Evolutionary conservation across 2,329 filamentous ascomycete species (phyloP).

Genomic region (Clathrospora elynae): DNA sequence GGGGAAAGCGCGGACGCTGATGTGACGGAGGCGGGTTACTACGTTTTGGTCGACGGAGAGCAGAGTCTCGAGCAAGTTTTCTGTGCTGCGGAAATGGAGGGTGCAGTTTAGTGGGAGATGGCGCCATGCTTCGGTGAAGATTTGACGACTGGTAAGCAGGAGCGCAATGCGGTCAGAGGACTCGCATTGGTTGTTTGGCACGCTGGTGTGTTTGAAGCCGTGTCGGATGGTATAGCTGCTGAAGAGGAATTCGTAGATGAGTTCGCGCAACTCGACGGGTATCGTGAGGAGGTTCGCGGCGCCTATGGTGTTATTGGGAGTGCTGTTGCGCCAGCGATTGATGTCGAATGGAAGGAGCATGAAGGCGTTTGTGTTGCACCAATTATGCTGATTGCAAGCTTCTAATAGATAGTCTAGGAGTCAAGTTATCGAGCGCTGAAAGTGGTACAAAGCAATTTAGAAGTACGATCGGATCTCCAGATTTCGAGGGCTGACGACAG

Average conservation of each 20-base stretch:
- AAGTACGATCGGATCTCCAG: constrained; percentile 5
- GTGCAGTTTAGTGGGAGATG: constrained; percentile 39
- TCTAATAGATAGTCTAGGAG: too few relatives aligned
- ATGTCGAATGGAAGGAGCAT: constrained; percentile 11
- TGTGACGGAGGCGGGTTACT: constrained; percentile 39
- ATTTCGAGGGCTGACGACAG: constrained; percentile 8
- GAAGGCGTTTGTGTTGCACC: too few relatives aligned
- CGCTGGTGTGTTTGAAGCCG: constrained; percentile 30
- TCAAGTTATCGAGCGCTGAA: neutral
- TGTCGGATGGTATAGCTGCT: constrained; percentile 36
- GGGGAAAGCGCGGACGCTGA: constrained; percentile 40
- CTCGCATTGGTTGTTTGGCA: constrained; percentile 1
- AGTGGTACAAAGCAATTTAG: constrained; percentile 4
- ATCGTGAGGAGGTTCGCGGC: constrained; percentile 36
- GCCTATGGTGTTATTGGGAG: constrained; percentile 15
- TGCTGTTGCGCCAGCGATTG: constrained; percentile 12
- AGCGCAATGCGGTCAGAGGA: constrained; percentile 36
- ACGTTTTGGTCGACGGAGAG: constrained; percentile 38
- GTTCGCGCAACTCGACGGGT: constrained; percentile 41
- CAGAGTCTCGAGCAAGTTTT: constrained; percentile 41
- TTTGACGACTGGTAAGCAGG: constrained; percentile 38
- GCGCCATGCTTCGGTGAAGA: constrained; percentile 40
- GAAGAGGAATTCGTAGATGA: constrained; percentile 45
- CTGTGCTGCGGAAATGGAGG: constrained; percentile 43
- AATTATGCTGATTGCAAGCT: too few relatives aligned